phyloP scores from a whole-genome alignment of 495 filamentous ascomycete genomes.

The Aeminium ludgeri region DNA sequence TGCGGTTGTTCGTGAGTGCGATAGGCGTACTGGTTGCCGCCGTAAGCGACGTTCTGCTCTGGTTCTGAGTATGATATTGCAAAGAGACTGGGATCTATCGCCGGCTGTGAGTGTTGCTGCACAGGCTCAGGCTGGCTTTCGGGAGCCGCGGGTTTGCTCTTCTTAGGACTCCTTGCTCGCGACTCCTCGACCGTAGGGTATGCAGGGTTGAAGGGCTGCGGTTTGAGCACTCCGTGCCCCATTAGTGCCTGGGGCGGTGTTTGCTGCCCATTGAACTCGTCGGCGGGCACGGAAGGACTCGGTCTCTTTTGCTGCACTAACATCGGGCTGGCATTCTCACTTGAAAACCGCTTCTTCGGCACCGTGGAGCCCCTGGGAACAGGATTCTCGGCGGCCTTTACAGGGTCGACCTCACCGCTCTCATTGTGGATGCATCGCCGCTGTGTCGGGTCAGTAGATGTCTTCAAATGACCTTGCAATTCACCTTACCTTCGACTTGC shows the following conservation, averaged over 20 bases:
- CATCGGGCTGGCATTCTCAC: conserved; percentile 1
- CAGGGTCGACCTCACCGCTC: conserved; percentile 44
- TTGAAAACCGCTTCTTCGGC: conserved; percentile 11
- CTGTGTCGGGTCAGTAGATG: conserved; percentile 25
- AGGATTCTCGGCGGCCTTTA: conserved; percentile 42
- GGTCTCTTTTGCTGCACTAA: conserved; percentile 10
- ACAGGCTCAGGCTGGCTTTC: neutral
- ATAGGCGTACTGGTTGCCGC: conserved; percentile 4
- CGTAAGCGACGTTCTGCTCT: neutral
- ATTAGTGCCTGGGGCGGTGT: neutral
- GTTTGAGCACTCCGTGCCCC: conserved; percentile 5
- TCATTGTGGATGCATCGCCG: conserved; percentile 54
- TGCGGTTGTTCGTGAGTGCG: conserved; percentile 2
- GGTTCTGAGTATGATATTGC: conserved; percentile 5
- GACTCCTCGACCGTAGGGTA: neutral
- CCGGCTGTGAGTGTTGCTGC: conserved; percentile 5
- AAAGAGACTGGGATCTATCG: conserved; percentile 13
- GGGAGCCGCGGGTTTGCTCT: neutral
- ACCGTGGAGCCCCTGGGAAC: conserved; percentile 37
- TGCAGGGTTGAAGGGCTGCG: neutral
- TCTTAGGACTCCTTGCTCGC: neutral
- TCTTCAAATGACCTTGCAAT: neutral
- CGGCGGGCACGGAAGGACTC: neutral
- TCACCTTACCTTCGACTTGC: conserved; percentile 46
- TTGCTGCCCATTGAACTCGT: neutral